A percentile compares a stretch with the other conserved stretches of the same genome.
These are phyloP conservation scores for Arabidopsis hybrid DNA, from an alignment of 441 rosid genomes.

Conservation along the genomic window DNA sequence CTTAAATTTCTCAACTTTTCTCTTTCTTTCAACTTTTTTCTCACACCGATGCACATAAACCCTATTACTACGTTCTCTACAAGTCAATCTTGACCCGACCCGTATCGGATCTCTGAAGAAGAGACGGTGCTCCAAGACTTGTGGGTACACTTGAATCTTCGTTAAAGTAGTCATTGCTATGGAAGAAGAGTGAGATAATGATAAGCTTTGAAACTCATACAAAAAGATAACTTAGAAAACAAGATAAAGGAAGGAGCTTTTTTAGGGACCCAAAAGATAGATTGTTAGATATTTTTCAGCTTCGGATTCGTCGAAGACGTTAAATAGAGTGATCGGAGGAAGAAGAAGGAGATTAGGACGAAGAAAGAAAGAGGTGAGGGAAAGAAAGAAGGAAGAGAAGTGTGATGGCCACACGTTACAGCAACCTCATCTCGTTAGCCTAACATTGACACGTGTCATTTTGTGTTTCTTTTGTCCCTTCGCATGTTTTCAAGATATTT, in stretches of 20 bases:
- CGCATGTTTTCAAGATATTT: constrained; percentile 9
- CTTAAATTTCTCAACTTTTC: constrained; percentile 45
- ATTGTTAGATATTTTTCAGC: constrained; percentile 10
- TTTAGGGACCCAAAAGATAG: constrained; percentile 8
- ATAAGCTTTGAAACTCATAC: constrained; percentile 29
- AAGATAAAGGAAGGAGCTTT: neutral
- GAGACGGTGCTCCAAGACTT: constrained; percentile 45
- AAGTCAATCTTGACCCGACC: constrained; percentile 43
- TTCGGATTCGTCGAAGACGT: constrained; percentile 19
- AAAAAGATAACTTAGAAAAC: constrained; percentile 17
- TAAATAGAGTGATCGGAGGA: constrained; percentile 29
- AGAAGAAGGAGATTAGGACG: constrained; percentile 27
- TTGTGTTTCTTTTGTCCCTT: constrained; percentile 30
- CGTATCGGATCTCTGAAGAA: constrained; percentile 48
- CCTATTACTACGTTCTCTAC: constrained; percentile 40
- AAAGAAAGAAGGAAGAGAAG: constrained; percentile 44
- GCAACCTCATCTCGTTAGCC: constrained; percentile 70
- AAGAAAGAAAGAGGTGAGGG: constrained; percentile 20
- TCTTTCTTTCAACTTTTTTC: constrained; percentile 43
- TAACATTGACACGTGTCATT: constrained; percentile 58
- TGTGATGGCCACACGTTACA: constrained; percentile 96
- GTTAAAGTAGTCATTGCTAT: constrained; percentile 57
- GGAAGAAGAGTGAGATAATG: neutral
- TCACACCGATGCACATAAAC: constrained; percentile 47
- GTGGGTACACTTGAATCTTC: constrained; percentile 61